Conservation (phyloP, 352 stramenopile genomes). For the Globisporangium lucens region DNA sequence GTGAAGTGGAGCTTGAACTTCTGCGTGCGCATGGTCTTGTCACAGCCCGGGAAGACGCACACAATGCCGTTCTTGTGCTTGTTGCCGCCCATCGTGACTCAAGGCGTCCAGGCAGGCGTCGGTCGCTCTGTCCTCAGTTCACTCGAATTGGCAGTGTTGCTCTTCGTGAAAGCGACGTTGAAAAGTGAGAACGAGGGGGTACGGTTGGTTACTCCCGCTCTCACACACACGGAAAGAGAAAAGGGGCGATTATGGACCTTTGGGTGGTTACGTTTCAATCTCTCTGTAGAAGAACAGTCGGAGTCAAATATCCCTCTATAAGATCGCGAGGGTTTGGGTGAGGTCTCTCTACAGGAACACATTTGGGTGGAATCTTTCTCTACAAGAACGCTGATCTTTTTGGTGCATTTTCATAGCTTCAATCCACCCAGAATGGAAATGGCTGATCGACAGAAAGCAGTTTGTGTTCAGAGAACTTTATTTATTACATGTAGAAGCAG, state of each 20-base stretch:
- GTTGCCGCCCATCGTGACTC: constrained; percentile 61
- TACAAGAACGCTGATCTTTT: background rate
- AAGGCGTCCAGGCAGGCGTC: background rate
- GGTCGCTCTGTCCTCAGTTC: background rate
- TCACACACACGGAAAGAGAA: background rate
- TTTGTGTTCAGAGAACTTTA: background rate
- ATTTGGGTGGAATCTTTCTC: background rate
- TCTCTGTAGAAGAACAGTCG: constrained; percentile 28
- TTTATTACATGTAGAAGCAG: background rate
- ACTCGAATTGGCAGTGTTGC: background rate
- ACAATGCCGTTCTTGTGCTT: constrained; percentile 90
- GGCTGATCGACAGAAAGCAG: background rate
- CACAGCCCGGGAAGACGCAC: constrained; percentile 75
- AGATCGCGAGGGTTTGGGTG: constrained; percentile 4
- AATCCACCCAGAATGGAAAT: background rate
- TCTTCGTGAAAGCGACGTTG: constrained; percentile 5
- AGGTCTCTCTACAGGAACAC: constrained; percentile 3
- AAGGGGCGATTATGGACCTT: background rate
- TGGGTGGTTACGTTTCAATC: constrained; percentile 22
- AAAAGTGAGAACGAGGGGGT: background rate
- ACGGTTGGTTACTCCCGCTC: constrained; percentile 9
- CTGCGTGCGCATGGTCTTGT: constrained; percentile 84
- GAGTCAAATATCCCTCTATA: constrained; percentile 18
- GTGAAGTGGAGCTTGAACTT: constrained; percentile 88
- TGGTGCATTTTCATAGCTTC: background rate